Evolutionary conservation across 2,329 filamentous ascomycete genomes (phyloP).

Genomic region (Dothideomycetes sp.): DNA sequence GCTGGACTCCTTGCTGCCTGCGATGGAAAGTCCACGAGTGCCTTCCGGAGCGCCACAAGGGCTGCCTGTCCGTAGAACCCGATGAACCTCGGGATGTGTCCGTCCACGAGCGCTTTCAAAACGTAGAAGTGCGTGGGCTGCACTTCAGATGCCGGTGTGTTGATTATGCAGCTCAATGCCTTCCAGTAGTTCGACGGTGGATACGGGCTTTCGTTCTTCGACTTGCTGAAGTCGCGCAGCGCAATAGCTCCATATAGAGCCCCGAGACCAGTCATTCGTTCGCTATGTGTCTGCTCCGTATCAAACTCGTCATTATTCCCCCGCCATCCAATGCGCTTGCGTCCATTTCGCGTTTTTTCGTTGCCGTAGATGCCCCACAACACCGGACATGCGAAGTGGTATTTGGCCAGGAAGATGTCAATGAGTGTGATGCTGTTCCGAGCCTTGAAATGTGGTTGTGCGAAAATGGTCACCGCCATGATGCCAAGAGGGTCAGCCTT

Average conservation of each 20-base stretch:
- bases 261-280: constrained; percentile 73
- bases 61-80: constrained; percentile 70
- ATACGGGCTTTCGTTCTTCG: constrained; percentile 58
- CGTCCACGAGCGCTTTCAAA: constrained; percentile 43
- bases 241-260: constrained; percentile 76
- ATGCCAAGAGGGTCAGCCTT: constrained; percentile 69
- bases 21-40: constrained; percentile 61
- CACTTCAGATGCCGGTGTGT: constrained; percentile 49
- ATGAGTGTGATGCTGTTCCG: constrained; percentile 56
- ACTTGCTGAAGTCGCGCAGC: constrained; percentile 68
- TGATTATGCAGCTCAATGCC: constrained; percentile 63
- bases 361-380: constrained; percentile 73
- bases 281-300: constrained; percentile 64
- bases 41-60: constrained; percentile 57
- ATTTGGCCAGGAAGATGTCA: constrained; percentile 81
- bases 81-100: constrained; percentile 65
- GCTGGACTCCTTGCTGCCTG: constrained; percentile 5
- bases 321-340: constrained; percentile 65
- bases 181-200: constrained; percentile 77
- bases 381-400: constrained; percentile 67
- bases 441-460: constrained; percentile 42
- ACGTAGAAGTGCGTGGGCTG: constrained; percentile 37
- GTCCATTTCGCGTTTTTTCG: constrained; percentile 60
- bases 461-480: constrained; percentile 63
- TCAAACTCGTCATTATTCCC: constrained; percentile 43